Evolutionary conservation across 2,329 filamentous ascomycete species (phyloP).

Genomic region (Xylariaceae sp.): DNA sequence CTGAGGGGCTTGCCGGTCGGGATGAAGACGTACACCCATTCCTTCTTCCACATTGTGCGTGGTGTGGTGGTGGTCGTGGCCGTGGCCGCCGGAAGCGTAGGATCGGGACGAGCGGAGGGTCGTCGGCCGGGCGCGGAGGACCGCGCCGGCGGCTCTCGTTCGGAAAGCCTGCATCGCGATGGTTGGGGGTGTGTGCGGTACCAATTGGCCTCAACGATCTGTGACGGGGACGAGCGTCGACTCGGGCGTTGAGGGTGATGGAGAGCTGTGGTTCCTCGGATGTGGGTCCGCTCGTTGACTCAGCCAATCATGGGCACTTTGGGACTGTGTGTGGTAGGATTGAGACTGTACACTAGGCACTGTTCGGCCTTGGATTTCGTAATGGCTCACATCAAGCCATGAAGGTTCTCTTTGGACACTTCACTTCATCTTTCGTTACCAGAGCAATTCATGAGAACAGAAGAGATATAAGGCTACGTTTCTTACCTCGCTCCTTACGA

Average conservation of each 20-base stretch:
- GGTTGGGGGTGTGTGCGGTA: slow-evolving; percentile 16
- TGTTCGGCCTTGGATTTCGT: not conserved
- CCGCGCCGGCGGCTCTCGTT: slow-evolving; percentile 41
- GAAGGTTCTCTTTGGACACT: too few relatives aligned
- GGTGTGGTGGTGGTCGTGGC: slow-evolving; percentile 28
- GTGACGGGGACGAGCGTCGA: slow-evolving; percentile 12
- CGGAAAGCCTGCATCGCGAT: slow-evolving; percentile 35
- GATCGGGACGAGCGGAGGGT: slow-evolving; percentile 38
- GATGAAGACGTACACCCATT: slow-evolving; percentile 47
- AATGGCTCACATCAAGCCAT: too few relatives aligned
- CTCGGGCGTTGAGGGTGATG: slow-evolving; percentile 15
- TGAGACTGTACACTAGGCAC: not conserved
- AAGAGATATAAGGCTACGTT: too few relatives aligned
- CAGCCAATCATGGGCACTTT: slow-evolving; percentile 23
- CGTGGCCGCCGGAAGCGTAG: slow-evolving; percentile 52
- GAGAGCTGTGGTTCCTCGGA: slow-evolving; percentile 10
- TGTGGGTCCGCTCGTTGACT: slow-evolving; percentile 13
- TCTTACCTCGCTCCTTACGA: too few relatives aligned
- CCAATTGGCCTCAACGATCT: slow-evolving; percentile 26
- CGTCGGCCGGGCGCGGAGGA: slow-evolving; percentile 34
- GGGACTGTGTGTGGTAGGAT: slow-evolving; percentile 9
- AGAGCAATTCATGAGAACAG: too few relatives aligned
- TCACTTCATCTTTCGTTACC: too few relatives aligned
- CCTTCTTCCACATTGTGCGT: slow-evolving; percentile 44
- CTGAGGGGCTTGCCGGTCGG: not conserved